phyloP scores from a whole-genome alignment of 805 yeast genomes.

The Blastobotrys parvus region DNA sequence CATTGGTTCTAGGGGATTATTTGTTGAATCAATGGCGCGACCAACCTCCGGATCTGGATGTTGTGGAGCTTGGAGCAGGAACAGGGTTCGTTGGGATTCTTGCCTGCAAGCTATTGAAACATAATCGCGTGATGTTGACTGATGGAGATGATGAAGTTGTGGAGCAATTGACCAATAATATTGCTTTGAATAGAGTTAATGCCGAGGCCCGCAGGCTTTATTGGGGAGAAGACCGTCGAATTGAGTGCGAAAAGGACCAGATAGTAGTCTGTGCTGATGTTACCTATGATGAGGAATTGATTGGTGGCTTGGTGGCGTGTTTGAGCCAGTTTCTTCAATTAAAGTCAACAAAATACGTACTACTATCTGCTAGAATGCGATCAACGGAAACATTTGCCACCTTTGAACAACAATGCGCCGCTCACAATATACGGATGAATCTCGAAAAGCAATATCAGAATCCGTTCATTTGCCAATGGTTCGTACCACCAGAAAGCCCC shows the following conservation, averaged over 20 bases:
- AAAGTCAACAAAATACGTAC: conserved; percentile 16
- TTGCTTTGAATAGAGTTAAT: conserved; percentile 35
- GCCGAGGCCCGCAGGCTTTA: conserved; percentile 10
- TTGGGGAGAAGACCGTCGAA: conserved; percentile 22
- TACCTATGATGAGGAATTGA: conserved; percentile 62
- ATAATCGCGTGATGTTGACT: conserved; percentile 38
- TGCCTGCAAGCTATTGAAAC: conserved; percentile 16
- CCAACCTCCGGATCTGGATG: background rate
- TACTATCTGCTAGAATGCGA: conserved; percentile 71
- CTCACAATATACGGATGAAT: conserved; percentile 13
- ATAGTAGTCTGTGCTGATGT: conserved; percentile 78
- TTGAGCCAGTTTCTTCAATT: conserved; percentile 25
- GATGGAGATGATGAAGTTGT: conserved; percentile 61
- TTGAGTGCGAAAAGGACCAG: conserved; percentile 26
- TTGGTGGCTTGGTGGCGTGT: conserved; percentile 47
- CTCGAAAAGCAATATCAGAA: conserved; percentile 7
- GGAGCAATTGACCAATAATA: conserved; percentile 37
- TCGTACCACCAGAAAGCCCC: conserved; percentile 15
- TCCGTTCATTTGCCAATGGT: conserved; percentile 10
- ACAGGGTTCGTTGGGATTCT: conserved; percentile 70
- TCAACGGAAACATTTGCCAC: conserved; percentile 42
- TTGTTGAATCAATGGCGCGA: conserved; percentile 24
- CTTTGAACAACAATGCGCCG: conserved; percentile 34
- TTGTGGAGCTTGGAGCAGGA: conserved; percentile 81
- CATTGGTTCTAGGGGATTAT: conserved; percentile 53